Base-by-base conservation (phyloP, 495 filamentous ascomycete species). In the Hypoxylon trugodes region DNA sequence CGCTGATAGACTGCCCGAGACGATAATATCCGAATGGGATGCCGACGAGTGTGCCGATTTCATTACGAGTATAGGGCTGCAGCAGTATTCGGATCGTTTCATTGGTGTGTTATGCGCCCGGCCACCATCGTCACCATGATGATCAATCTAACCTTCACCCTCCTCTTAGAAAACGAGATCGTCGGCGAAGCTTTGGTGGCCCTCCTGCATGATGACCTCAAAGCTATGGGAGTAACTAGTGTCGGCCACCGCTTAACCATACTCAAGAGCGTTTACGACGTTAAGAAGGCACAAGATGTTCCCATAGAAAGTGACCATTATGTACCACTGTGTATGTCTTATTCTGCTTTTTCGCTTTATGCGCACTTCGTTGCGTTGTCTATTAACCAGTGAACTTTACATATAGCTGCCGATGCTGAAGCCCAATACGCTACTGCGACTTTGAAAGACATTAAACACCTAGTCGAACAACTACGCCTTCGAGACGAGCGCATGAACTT, bases 201-300 rank as follows among this genome's bases (percentile, higher is more conserved):
- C 26, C 77, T 98, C 49, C 88, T 89, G 61, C 95, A 98, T 74
- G 91, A 95, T 40, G 94, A 97, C 69, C 78, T 98, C 71, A 96
- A 93, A 75, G 89, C 96, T 70, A 94, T 98, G 87, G 92, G 92
- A 33, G 88, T 98, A 64, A 79, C 81, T 48, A 97, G 94, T 73
- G 90, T 97, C 32, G 95, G 95, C 3, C 95, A 98, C 76, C 88
- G 95, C 22, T 81, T 98, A 58, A 96, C 93, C 1, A 95, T 98
- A 36, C 81, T 98, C 43, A 97, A 97, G 77, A 90, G 84, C 61
- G 91, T 98, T 30, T 98, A 97, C 74, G 93, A 97, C 69, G 86
- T 92, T 63, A 98, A 98, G 78, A 86, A 93, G 67, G 90, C 90
- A 59, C 92, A 97, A 70, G 90, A 92, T 66, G 85, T 98, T 55